Base-by-base conservation (phyloP, 257 asterid genomes). In the Rehmannia glutinosa region DNA sequence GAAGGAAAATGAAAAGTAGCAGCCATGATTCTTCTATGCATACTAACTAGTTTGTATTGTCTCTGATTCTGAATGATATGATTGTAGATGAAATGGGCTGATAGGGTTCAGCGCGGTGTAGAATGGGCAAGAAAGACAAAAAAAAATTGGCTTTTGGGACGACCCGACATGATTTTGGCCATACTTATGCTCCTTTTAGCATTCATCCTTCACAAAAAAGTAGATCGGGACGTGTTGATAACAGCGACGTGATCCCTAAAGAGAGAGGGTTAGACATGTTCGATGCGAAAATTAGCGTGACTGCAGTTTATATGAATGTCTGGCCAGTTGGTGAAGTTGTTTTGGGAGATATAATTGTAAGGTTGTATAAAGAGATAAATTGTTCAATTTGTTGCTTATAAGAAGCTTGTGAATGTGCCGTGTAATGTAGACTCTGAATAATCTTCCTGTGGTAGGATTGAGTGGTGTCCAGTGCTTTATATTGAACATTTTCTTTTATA, bases 21-120 rank as follows among this genome's bases (percentile, higher is more conserved):
- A n/a, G n/a, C n/a, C n/a, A n/a, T n/a, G n/a, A n/a, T n/a, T n/a
- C n/a, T n/a, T n/a, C n/a, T n/a, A n/a, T n/a, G n/a, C n/a, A n/a
- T n/a, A n/a, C n/a, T n/a, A 25, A 38, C 56, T 23, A 47, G 59
- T 16, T 45, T 35, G 1, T 21, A 11, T 41, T 23, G 35, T 10
- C n/a, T 52, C 54, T 46, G 60, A 46, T 21, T n/a, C n/a, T 58
- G 49, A 41, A 39, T 67, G 7, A 60, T 46, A 39, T 71, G 51
- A 45, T 33, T 74, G 76, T 78, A 91, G 99, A 87, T 94, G 97
- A 88, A 68, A 78, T 94, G 99, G 99, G 96, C 86, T 2, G 97
- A 94, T 71, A 86, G 87, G 78, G 25, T 81, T 62, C 97, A 88
- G 72, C 84, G 88, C 21, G 96, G 91, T 8, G 86, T 84, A 13